Percentiles rank a stretch among this genome's conserved stretches.
Evolutionary conservation across 2,329 filamentous ascomycete species (phyloP).

Genomic region (Verticillium dahliae): DNA sequence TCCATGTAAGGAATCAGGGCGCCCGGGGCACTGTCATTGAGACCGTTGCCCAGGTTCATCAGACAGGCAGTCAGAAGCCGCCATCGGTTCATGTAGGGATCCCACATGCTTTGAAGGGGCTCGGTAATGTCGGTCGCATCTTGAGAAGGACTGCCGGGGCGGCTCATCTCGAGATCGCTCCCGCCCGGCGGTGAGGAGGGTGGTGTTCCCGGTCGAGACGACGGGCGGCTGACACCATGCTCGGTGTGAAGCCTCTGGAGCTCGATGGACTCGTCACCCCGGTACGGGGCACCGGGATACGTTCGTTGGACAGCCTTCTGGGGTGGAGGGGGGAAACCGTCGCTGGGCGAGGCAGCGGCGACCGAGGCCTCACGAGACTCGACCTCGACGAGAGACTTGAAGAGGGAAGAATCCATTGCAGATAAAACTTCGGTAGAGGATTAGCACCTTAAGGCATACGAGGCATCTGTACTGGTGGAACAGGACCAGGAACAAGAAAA

Average conservation of each 20-base stretch:
- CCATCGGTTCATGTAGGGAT: constrained; percentile 63
- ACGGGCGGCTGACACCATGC: background rate
- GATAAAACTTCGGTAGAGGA: background rate
- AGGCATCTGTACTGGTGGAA: background rate
- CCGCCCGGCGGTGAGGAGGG: constrained; percentile 1
- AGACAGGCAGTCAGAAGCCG: constrained; percentile 58
- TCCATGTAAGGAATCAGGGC: constrained; percentile 79
- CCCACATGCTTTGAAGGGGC: constrained; percentile 49
- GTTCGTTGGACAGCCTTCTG: constrained; percentile 29
- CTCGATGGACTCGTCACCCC: constrained; percentile 18
- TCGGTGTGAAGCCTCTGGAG: constrained; percentile 16
- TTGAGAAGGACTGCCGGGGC: constrained; percentile 36
- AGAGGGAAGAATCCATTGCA: constrained; percentile 25
- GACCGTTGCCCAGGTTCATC: constrained; percentile 61
- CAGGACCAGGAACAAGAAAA: background rate
- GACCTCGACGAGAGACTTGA: constrained; percentile 25
- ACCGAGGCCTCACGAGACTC: constrained; percentile 14
- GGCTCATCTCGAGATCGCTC: constrained; percentile 44
- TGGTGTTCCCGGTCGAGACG: constrained; percentile 2
- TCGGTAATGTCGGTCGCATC: constrained; percentile 29
- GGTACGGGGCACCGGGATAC: constrained; percentile 29
- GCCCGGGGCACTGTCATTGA: constrained; percentile 71
- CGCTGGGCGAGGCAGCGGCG: constrained; percentile 8
- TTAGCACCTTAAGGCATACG: background rate
- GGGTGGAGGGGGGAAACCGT: constrained; percentile 20